These are phyloP conservation scores for Saccharomycopsis babjevae DNA, from an alignment of 805 yeast genomes.

Conservation along the genomic window DNA sequence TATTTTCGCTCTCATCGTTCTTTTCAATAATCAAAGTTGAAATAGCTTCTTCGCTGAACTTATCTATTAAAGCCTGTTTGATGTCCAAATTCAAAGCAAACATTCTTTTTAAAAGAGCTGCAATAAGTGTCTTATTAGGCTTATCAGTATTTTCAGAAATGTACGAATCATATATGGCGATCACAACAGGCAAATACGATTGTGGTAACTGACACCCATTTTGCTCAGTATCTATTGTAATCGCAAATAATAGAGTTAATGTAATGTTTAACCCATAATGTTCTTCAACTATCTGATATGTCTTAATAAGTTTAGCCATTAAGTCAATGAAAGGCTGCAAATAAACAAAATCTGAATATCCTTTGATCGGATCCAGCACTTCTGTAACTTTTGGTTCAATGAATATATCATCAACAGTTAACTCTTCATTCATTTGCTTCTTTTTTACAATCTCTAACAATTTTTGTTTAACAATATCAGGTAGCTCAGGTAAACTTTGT, in stretches of 20 bases:
- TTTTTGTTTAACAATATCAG: slow-evolving; percentile 16
- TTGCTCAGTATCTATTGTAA: neutral
- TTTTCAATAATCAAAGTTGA: neutral
- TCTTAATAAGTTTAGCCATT: neutral
- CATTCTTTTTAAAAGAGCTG: neutral
- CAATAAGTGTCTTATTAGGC: neutral
- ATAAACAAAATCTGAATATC: neutral
- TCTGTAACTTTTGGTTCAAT: slow-evolving; percentile 6
- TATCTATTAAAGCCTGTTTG: neutral
- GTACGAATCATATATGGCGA: neutral
- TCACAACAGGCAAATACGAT: neutral
- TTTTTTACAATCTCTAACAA: slow-evolving; percentile 10
- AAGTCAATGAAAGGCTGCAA: neutral
- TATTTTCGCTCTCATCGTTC: slow-evolving; percentile 5
- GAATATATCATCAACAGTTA: slow-evolving; percentile 17
- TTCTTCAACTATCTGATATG: neutral
- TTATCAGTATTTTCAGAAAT: neutral
- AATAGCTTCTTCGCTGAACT: neutral
- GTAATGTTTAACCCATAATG: neutral
- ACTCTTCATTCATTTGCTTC: slow-evolving; percentile 13
- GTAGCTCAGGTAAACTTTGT: slow-evolving; percentile 19
- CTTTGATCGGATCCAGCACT: neutral
- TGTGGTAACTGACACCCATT: neutral
- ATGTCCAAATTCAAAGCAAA: neutral
- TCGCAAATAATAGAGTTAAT: neutral